A percentile compares a stretch with the other conserved stretches of the same genome.
Conservation (phyloP, 129 eudicot species). For the Kitagawia praeruptora region DNA sequence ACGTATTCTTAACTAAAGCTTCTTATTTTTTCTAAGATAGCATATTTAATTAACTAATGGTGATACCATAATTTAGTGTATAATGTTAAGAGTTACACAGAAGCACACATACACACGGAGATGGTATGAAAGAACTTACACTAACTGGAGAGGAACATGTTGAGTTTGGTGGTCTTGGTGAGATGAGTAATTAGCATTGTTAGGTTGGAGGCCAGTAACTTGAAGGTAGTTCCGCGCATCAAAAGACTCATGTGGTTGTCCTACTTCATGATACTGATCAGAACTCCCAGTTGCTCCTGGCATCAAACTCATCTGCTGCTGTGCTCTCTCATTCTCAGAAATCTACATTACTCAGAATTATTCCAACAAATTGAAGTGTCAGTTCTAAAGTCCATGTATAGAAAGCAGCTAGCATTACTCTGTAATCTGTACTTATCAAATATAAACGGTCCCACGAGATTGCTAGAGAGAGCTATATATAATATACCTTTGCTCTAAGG, state of each 20-base stretch:
- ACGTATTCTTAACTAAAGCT: too few species aligned
- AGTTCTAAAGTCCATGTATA: background rate
- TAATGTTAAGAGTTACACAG: background rate
- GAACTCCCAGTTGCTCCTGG: slow-evolving; percentile 54
- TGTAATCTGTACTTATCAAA: background rate
- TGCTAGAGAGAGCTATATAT: slow-evolving; percentile 8
- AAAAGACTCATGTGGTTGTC: slow-evolving; percentile 45
- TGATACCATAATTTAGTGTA: background rate
- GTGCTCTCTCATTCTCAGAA: slow-evolving; percentile 80
- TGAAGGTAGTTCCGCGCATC: slow-evolving; percentile 84
- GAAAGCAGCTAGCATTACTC: background rate
- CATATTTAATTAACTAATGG: background rate
- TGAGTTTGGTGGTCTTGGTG: slow-evolving; percentile 49
- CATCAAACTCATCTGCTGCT: slow-evolving; percentile 83
- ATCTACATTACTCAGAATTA: slow-evolving; percentile 30
- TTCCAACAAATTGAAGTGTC: background rate
- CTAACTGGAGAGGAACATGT: slow-evolving; percentile 63
- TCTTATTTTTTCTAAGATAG: background rate
- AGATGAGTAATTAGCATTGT: slow-evolving; percentile 37
- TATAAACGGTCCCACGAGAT: background rate
- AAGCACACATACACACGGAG: background rate
- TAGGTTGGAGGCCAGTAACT: slow-evolving; percentile 54
- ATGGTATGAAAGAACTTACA: slow-evolving; percentile 37
- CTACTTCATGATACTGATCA: slow-evolving; percentile 38
- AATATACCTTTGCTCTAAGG: slow-evolving; percentile 94